Conservation (phyloP, 2,329 filamentous ascomycete species). For the Parasarocladium wereldwijsianum region DNA sequence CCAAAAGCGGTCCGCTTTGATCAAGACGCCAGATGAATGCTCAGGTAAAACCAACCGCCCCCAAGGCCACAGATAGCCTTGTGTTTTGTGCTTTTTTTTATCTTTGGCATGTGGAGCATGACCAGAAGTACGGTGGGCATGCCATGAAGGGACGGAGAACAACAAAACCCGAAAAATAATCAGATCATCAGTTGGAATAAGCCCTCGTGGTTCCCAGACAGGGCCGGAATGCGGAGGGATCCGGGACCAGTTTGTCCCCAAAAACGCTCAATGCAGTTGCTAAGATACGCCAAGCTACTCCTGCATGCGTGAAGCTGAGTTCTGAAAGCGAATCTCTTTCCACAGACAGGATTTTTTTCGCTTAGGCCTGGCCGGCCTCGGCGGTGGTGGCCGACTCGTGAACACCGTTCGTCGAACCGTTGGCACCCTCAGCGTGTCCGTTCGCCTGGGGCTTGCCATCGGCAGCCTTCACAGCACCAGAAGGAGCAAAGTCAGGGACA, state of each 20-base stretch:
- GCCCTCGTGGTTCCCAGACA: too few species aligned
- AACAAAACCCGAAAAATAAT: neutral
- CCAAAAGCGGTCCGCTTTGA: neutral
- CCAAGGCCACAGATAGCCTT: too few species aligned
- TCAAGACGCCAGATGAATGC: neutral
- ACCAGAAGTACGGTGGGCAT: too few species aligned
- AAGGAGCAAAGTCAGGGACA: constrained; percentile 12
- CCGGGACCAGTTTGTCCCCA: neutral
- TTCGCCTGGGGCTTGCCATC: constrained; percentile 1
- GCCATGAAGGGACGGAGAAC: too few species aligned
- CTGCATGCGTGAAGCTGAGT: too few species aligned
- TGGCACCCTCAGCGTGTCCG: constrained; percentile 2
- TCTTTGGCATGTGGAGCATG: too few species aligned
- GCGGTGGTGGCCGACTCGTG: neutral
- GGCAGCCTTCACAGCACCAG: constrained; percentile 2
- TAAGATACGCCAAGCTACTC: too few species aligned
- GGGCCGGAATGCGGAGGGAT: too few species aligned
- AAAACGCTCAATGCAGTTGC: neutral
- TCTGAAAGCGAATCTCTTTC: too few species aligned
- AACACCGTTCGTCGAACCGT: constrained; percentile 4
- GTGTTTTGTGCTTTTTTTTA: too few species aligned
- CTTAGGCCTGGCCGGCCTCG: constrained; percentile 2
- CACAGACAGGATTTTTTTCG: too few species aligned
- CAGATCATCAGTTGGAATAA: neutral
- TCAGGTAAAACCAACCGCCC: too few species aligned